Percentiles rank a stretch among this genome's conserved stretches.
Conservation (phyloP, 805 yeast genomes). For the Pichia kluyveri region DNA sequence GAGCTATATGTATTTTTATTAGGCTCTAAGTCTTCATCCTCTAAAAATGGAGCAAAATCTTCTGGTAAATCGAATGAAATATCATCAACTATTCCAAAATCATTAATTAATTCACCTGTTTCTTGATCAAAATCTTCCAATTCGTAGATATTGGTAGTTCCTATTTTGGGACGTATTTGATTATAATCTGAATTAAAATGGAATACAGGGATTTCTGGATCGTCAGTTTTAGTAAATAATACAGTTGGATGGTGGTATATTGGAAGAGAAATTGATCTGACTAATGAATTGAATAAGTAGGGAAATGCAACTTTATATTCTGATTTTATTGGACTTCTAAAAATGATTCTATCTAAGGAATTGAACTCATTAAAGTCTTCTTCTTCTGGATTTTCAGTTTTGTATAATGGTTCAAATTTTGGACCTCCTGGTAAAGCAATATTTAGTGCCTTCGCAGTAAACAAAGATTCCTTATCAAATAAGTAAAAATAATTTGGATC, state of each 20-base stretch:
- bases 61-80: constrained; percentile 27
- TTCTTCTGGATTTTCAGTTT: constrained; percentile 49
- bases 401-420: constrained; percentile 78
- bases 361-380: constrained; percentile 89
- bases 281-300: constrained; percentile 68
- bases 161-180: constrained; percentile 37
- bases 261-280: constrained; percentile 51
- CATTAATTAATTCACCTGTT: constrained; percentile 24
- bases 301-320: constrained; percentile 88
- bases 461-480: constrained; percentile 71
- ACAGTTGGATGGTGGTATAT: constrained; percentile 58
- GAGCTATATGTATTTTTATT: constrained; percentile 48
- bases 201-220: constrained; percentile 47
- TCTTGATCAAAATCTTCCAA: constrained; percentile 14
- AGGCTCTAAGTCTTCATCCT: constrained; percentile 30
- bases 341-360: constrained; percentile 77
- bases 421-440: constrained; percentile 93
- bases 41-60: constrained; percentile 44
- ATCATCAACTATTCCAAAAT: constrained; percentile 22
- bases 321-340: constrained; percentile 65
- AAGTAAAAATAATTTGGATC: constrained; percentile 59
- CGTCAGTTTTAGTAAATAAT: constrained; percentile 39
- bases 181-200: constrained; percentile 43
- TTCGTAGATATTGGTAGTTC: constrained; percentile 13
- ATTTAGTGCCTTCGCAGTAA: constrained; percentile 86